These are phyloP conservation scores for Cladosporium sp. DNA, from an alignment of 2,329 filamentous ascomycete species.

Conservation along the genomic window DNA sequence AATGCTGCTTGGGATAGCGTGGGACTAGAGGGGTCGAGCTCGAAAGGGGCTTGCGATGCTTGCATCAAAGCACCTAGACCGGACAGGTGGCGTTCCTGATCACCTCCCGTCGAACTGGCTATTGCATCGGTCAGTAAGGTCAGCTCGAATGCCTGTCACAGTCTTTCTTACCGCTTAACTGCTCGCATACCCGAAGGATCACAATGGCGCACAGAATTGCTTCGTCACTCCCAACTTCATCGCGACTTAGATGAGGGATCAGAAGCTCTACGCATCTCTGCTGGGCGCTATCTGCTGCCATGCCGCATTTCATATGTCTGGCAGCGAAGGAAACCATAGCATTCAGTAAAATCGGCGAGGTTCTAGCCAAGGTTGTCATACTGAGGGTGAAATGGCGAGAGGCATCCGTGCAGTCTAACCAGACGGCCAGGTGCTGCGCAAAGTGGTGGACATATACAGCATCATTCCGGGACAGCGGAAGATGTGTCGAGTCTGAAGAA, in stretches of 20 bases:
- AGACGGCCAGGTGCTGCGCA: slow-evolving; percentile 12
- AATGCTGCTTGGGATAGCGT: slow-evolving; percentile 14
- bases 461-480: slow-evolving; percentile 1
- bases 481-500: neutral
- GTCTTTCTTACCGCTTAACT: slow-evolving; percentile 22
- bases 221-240: slow-evolving; percentile 12
- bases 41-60: slow-evolving; percentile 4
- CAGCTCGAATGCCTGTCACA: slow-evolving; percentile 7
- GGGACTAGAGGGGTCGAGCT: slow-evolving; percentile 11
- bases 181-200: slow-evolving; percentile 24
- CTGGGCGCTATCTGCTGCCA: slow-evolving; percentile 12
- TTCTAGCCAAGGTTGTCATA: slow-evolving; percentile 1
- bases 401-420: slow-evolving; percentile 12
- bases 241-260: slow-evolving; percentile 13
- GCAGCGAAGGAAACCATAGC: slow-evolving; percentile 9
- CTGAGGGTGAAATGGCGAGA: slow-evolving; percentile 12
- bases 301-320: slow-evolving; percentile 11
- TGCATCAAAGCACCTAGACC: slow-evolving; percentile 5
- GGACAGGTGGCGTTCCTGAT: slow-evolving; percentile 8
- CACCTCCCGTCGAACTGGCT: slow-evolving; percentile 4
- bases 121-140: neutral
- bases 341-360: slow-evolving; percentile 2
- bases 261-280: slow-evolving; percentile 14
- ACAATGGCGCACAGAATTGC: slow-evolving; percentile 23
- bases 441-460: slow-evolving; percentile 12